Percentiles rank a stretch among this genome's conserved stretches.
Conservation (phyloP, 257 asterid genomes). For the Gentiana dahurica region DNA sequence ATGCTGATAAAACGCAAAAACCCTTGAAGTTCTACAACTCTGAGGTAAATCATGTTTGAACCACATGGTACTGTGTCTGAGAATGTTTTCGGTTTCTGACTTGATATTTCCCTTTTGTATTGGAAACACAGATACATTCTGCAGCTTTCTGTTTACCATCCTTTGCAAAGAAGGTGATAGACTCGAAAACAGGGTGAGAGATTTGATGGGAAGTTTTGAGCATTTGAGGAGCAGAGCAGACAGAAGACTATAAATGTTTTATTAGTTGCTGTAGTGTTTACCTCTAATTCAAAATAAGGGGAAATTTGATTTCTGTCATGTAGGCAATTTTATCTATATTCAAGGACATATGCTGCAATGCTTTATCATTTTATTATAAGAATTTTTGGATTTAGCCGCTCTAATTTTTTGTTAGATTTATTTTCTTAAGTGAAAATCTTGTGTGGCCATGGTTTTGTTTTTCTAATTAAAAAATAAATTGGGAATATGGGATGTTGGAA, state of each 20-base stretch:
- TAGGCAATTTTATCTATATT: background rate
- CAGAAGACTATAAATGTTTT: background rate
- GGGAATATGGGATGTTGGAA: no score
- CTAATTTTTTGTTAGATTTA: background rate
- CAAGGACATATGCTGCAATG: background rate
- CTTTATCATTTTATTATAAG: background rate
- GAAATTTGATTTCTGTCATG: background rate
- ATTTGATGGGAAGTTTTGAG: background rate
- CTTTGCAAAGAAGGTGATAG: slow-evolving; percentile 79
- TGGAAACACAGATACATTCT: slow-evolving; percentile 50
- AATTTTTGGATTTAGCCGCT: background rate
- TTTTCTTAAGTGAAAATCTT: no score
- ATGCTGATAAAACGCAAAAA: slow-evolving; percentile 22
- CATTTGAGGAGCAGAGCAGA: slow-evolving; percentile 3
- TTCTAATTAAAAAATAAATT: no score
- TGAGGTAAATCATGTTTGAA: slow-evolving; percentile 32
- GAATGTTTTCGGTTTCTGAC: slow-evolving; percentile 4
- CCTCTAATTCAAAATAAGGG: background rate
- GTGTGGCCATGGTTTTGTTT: no score
- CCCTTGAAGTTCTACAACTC: slow-evolving; percentile 75
- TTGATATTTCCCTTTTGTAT: background rate
- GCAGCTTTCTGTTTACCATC: slow-evolving; percentile 97
- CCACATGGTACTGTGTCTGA: background rate
- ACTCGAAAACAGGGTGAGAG: slow-evolving; percentile 37
- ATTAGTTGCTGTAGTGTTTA: background rate